Evolutionary conservation across 192 early-diverging fungal genomes (phyloP).

Genomic region (Umbelopsis ramanniana): DNA sequence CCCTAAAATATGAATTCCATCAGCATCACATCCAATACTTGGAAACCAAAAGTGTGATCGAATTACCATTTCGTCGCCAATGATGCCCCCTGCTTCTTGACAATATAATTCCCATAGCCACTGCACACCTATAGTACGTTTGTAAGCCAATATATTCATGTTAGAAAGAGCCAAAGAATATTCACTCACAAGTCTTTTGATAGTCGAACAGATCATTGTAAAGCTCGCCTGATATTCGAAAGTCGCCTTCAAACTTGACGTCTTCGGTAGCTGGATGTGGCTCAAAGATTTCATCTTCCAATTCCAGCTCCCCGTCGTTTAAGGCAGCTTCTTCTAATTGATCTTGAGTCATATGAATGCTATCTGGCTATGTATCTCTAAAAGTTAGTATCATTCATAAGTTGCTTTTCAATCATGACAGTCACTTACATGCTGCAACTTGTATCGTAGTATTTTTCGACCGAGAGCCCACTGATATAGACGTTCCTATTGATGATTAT

Average conservation of each 20-base stretch:
- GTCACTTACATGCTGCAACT: neutral
- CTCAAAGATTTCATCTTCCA: conserved; percentile 49
- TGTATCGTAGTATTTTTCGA: conserved; percentile 43
- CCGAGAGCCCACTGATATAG: conserved; percentile 48
- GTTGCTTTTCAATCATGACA: conserved; percentile 4
- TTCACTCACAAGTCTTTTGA: conserved; percentile 68
- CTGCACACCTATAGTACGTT: conserved; percentile 50
- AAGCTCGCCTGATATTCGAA: conserved; percentile 82
- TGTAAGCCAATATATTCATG: neutral
- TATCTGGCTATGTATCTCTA: neutral
- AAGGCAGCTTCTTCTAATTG: conserved; percentile 28
- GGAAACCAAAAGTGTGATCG: neutral
- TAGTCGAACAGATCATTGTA: conserved; percentile 84
- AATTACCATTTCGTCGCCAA: conserved; percentile 91
- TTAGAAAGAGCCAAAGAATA: neutral
- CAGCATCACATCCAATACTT: neutral
- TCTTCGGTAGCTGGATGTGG: conserved; percentile 58
- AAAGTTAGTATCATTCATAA: neutral
- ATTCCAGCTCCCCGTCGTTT: conserved; percentile 40
- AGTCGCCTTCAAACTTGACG: conserved; percentile 49
- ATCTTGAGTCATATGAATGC: conserved; percentile 20
- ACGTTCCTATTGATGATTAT: conserved; percentile 35
- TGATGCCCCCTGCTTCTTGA: conserved; percentile 87
- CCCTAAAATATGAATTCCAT: conserved; percentile 52
- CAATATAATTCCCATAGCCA: conserved; percentile 92